These are phyloP conservation scores for Pseudogymnoascus sp. DNA, from an alignment of 2,329 filamentous ascomycete species.

Conservation along the genomic window DNA sequence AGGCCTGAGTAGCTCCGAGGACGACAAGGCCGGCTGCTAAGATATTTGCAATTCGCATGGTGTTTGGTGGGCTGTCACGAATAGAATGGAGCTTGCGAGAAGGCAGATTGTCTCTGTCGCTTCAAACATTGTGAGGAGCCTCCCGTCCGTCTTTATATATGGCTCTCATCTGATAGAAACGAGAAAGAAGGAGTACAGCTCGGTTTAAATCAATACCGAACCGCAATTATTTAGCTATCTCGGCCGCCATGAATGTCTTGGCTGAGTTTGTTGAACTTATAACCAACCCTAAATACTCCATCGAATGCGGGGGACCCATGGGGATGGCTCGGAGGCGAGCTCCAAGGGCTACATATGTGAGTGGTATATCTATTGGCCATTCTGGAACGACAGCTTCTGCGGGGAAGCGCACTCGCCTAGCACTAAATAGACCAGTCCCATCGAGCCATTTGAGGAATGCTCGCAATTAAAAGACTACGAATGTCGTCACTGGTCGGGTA, in stretches of 20 bases:
- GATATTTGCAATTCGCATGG: neutral
- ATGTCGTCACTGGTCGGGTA: neutral
- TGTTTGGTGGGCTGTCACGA: neutral
- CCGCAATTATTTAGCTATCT: neutral
- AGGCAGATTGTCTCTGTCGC: neutral
- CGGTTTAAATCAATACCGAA: constrained; percentile 1
- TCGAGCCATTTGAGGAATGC: neutral
- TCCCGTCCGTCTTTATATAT: neutral
- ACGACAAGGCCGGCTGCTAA: neutral
- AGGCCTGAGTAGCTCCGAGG: neutral
- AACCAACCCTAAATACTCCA: neutral
- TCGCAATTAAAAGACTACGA: neutral
- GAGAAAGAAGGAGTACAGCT: neutral
- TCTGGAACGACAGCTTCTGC: neutral
- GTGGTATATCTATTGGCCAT: neutral
- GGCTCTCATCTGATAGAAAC: neutral
- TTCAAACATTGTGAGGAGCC: neutral
- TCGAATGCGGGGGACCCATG: neutral
- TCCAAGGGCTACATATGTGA: neutral
- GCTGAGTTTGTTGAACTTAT: neutral
- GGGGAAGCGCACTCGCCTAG: neutral
- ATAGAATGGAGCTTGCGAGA: neutral
- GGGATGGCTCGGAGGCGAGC: neutral
- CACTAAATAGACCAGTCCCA: neutral
- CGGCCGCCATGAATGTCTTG: neutral